These are phyloP conservation scores for Vaccinium myrtillus DNA, from an alignment of 148 eudicot species.

Conservation along the genomic window DNA sequence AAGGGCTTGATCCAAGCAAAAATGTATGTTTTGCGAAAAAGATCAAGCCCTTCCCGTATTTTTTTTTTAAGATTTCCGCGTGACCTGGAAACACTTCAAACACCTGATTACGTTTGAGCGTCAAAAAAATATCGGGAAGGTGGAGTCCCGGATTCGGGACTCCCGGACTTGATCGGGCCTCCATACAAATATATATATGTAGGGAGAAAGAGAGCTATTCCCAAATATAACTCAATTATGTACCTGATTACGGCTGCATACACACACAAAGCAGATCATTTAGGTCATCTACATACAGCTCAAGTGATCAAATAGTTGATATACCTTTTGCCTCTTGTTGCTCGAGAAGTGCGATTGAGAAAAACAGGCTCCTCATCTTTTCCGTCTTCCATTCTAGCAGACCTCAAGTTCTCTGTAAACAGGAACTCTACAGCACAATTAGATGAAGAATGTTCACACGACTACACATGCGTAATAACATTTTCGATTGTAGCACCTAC, in stretches of 20 bases:
- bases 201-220: not conserved
- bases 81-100: no score
- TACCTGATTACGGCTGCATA: not conserved
- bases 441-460: not conserved
- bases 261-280: not conserved
- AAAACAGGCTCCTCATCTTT: slow-evolving; percentile 44
- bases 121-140: no score
- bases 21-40: no score
- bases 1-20: no score
- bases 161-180: no score
- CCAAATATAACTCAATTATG: not conserved
- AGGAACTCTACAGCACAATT: not conserved
- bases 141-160: no score
- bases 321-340: slow-evolving; percentile 86
- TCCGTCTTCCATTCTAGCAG: slow-evolving; percentile 47
- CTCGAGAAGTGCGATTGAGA: slow-evolving; percentile 74
- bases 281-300: not conserved
- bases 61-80: no score
- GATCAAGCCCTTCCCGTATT: no score
- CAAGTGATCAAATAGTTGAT: slow-evolving; percentile 1
- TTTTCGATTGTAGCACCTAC: not conserved
- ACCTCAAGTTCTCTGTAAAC: slow-evolving; percentile 12
- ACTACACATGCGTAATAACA: not conserved
- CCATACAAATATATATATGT: not conserved
- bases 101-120: no score